These are phyloP conservation scores for Clitopilus hobsonii DNA, from an alignment of 768 basidiomycete genomes.

Conservation along the genomic window DNA sequence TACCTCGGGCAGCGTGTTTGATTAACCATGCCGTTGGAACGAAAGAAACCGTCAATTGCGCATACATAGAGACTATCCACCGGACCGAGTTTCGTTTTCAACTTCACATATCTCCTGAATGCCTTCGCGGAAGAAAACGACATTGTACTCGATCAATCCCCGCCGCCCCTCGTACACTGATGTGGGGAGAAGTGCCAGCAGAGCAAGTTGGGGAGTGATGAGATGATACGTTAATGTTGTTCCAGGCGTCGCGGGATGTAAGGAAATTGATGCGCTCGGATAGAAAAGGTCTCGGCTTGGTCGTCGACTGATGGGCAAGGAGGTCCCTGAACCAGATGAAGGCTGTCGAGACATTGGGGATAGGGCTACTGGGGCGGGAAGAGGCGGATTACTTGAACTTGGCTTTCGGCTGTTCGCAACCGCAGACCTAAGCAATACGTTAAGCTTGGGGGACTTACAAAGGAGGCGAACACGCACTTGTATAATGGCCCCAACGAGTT, in stretches of 20 bases:
- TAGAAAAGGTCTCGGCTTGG: conserved; percentile 50
- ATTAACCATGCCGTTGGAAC: neutral
- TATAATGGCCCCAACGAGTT: conserved; percentile 85
- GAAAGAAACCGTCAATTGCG: neutral
- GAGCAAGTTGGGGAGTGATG: conserved; percentile 66
- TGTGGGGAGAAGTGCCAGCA: conserved; percentile 71
- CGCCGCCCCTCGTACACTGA: conserved; percentile 66
- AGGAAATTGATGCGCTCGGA: conserved; percentile 62
- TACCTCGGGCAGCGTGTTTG: conserved; percentile 1
- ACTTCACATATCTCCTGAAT: conserved; percentile 79
- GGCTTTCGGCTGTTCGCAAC: conserved; percentile 23
- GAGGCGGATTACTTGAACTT: conserved; percentile 18
- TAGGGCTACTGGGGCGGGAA: conserved; percentile 18
- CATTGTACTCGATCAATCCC: conserved; percentile 82
- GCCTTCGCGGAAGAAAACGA: conserved; percentile 80
- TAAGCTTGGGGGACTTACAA: neutral
- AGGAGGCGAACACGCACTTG: conserved; percentile 42
- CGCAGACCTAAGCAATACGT: conserved; percentile 21
- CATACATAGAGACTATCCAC: conserved; percentile 16
- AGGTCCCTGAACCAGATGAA: conserved; percentile 13
- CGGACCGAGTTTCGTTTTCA: conserved; percentile 54
- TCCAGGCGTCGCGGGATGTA: conserved; percentile 54
- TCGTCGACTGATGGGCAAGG: conserved; percentile 11
- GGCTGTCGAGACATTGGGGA: conserved; percentile 15
- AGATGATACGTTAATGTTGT: conserved; percentile 84